Percentiles rank a stretch among this genome's conserved stretches.
phyloP scores from a whole-genome alignment of 2,329 filamentous ascomycete genomes.

The Penicillium nordicum region DNA sequence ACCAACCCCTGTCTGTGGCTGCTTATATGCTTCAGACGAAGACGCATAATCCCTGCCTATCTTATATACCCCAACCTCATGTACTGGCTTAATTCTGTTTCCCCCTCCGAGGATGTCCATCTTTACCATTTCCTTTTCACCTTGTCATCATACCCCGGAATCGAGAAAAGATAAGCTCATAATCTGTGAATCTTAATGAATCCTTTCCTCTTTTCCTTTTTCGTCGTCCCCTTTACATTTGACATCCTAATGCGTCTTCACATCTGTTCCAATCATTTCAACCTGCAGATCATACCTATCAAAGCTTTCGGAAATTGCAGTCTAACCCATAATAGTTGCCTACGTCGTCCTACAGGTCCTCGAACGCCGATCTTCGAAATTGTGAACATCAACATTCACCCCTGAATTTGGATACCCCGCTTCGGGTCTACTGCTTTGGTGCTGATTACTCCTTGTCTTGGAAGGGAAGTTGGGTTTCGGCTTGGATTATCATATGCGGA shows the following conservation, averaged over 20 bases:
- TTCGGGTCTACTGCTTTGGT: background rate
- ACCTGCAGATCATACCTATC: background rate
- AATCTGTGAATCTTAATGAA: conserved; percentile 19
- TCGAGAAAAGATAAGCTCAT: conserved; percentile 2
- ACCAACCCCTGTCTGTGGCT: background rate
- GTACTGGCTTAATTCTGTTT: background rate
- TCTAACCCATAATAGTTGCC: conserved; percentile 28
- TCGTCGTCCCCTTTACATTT: background rate
- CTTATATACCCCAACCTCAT: conserved; percentile 14
- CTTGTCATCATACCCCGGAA: background rate
- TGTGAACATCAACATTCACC: background rate
- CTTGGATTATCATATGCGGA: background rate
- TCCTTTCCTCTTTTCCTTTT: conserved; percentile 1
- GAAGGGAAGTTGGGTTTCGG: background rate
- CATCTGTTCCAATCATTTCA: background rate
- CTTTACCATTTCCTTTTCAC: conserved; percentile 1
- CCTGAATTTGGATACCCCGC: background rate
- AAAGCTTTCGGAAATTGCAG: background rate
- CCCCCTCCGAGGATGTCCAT: background rate
- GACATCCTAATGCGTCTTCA: background rate
- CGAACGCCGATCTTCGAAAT: conserved; percentile 28
- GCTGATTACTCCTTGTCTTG: conserved; percentile 1
- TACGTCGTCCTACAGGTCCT: conserved; percentile 33
- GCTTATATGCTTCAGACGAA: background rate
- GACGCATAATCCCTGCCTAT: background rate